Base-by-base conservation (phyloP, 2,329 filamentous ascomycete species). In the Fonsecaea multimorphosa region DNA sequence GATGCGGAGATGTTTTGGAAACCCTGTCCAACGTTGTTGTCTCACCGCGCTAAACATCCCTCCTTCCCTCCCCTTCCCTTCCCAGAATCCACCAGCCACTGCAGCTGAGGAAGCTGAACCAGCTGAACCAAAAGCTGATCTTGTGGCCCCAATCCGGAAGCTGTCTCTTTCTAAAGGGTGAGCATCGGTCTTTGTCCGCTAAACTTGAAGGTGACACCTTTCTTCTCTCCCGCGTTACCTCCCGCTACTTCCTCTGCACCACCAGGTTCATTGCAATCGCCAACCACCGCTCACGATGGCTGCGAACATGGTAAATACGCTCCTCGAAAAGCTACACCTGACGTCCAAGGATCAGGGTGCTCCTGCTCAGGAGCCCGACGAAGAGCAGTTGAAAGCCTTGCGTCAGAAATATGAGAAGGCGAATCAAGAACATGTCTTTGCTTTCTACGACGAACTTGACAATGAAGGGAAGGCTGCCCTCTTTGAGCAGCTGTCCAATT, bases 361-460 rank as follows among this genome's bases (percentile, higher is more conserved):
- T 66, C 77, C 73, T 71, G 77, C 72, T 71, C 81, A 76, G 72
- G 83, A 79, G 70, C 83, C 91, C 65, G 85, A 86, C 40, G 78
- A 86, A 64, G 86, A 91, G 69, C 86, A 91, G 75, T 81, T 93
- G 73, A 83, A 87, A 63, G 79, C 86, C 72, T 85, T 96, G 46
- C 87, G 86, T 78, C 81, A 89, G 70, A 90, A 89, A 77, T 96
- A 93, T 81, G 82, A 85, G 68, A 85, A 88, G 72, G 91, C 90
- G 55, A 86, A 85, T 34, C 92, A 96, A 79, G 90, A 86, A 64
- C 92, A 96, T 71, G 91, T 96, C 70, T 92, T 96, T 75, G 84
- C 89, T 64, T 98, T 93, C 80, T 97, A 91, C 83, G 92, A 97
- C 75, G 86, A 89, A 68, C 89, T 99, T 69, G 83, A 84, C 68